Conservation (phyloP, 2,329 filamentous ascomycete species). For the Monascus ruber region DNA sequence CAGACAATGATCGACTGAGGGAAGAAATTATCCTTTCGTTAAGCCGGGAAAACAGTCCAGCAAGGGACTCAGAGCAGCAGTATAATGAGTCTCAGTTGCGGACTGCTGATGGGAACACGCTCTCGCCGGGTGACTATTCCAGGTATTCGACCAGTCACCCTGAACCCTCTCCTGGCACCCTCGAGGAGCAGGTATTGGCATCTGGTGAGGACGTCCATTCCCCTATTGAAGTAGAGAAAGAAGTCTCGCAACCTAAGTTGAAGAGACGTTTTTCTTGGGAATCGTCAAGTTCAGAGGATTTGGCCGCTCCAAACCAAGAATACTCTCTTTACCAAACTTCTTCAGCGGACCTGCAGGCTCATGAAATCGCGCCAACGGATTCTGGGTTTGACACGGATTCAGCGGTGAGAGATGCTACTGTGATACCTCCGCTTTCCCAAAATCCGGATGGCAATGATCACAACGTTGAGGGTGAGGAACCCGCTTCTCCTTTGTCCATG, state of each 20-base stretch:
- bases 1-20: constrained; percentile 34
- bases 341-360: too few species aligned
- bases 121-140: constrained; percentile 27
- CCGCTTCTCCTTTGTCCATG: too few species aligned
- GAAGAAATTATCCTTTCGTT: constrained; percentile 39
- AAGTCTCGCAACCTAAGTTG: constrained; percentile 14
- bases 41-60: constrained; percentile 25
- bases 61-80: too few species aligned
- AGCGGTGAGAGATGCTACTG: too few species aligned
- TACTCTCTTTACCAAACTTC: too few species aligned
- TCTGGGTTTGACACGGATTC: too few species aligned
- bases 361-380: too few species aligned
- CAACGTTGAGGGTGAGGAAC: too few species aligned
- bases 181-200: constrained; percentile 8
- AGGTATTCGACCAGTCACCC: constrained; percentile 23
- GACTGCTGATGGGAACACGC: constrained; percentile 14
- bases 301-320: constrained; percentile 3
- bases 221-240: constrained; percentile 4
- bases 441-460: too few species aligned
- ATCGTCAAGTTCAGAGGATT: constrained; percentile 13
- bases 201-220: constrained; percentile 4
- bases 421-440: too few species aligned
- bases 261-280: constrained; percentile 37
- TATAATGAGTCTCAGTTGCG: constrained; percentile 15
- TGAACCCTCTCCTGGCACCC: constrained; percentile 6